Base-by-base conservation (phyloP, 495 filamentous ascomycete genomes). In the Rusavskia elegans region DNA sequence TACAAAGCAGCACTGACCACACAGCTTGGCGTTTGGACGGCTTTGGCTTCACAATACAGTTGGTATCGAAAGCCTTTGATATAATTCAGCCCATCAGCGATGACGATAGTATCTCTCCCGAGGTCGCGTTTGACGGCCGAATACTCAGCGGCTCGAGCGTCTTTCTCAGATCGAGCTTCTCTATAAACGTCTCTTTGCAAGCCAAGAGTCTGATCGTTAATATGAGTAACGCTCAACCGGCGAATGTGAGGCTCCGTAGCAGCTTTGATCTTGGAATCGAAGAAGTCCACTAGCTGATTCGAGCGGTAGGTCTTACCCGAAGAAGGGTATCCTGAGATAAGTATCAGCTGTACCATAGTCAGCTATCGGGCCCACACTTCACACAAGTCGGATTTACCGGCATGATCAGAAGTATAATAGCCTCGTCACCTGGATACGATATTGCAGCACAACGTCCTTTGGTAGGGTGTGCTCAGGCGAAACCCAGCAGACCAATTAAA, bases 11-110 rank as follows among this genome's bases (percentile, higher is more conserved):
- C 25, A 61, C 77, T 63, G 67, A 95, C 75, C 54, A 95, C 84
- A 58, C 85, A 93, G 63, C 76, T 85, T 7, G 84, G 79, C 9
- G 89, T 95, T 53, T 81, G 69, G 29, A 85, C 67, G 23, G 90
- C 87, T 64, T 96, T 97, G 3, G 89, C 81, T 67, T 96, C 92
- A 64, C 92, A 96, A 71, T 81, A 89, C 2, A 98, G 74, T 70
- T 98, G 92, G 65, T 98, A 98, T 40, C 92, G 75, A 73, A 85
- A 96, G 21, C 92, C 92, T 66, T 98, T 98, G 68, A 98, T 98
- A 68, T 97, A 97, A 62, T 97, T 96, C 62, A 89, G 76, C 7
- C 84, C 84, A 66, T 95, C 89, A 7, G 89, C 76, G 44, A 98
- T 79, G 53, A 97, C 88, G 53, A 98, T 81, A 58, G 84, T 86